Conservation (phyloP, 441 rosid species). For the Pelargonium australe region DNA sequence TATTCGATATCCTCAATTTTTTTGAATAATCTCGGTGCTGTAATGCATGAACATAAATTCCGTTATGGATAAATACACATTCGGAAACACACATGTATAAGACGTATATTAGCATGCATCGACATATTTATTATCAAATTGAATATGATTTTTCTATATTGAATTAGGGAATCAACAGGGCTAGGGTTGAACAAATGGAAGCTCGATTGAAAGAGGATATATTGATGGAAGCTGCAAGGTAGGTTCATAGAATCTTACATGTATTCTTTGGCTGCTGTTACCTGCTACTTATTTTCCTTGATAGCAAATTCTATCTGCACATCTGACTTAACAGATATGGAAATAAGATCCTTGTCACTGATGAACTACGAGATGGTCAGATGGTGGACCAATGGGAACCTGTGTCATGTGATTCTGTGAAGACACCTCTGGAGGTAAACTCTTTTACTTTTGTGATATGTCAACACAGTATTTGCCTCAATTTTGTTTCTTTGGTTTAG, state of each 20-base stretch:
- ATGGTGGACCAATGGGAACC: slow-evolving; percentile 99
- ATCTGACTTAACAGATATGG: slow-evolving; percentile 67
- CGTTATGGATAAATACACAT: background rate
- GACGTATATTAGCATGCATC: background rate
- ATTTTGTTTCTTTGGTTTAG: slow-evolving; percentile 37
- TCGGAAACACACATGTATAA: background rate
- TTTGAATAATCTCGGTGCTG: background rate
- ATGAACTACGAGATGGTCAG: slow-evolving; percentile 98
- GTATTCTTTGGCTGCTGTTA: slow-evolving; percentile 13
- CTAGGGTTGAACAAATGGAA: slow-evolving; percentile 96
- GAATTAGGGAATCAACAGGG: slow-evolving; percentile 83
- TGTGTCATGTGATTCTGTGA: slow-evolving; percentile 77
- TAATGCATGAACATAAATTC: background rate
- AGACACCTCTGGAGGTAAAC: slow-evolving; percentile 86
- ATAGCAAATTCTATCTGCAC: slow-evolving; percentile 20
- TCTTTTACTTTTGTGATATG: slow-evolving; percentile 17
- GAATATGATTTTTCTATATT: slow-evolving; percentile 24
- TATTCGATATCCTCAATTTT: background rate
- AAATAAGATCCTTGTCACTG: slow-evolving; percentile 97
- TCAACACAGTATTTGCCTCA: slow-evolving; percentile 15
- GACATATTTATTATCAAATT: background rate
- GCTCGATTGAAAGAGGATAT: slow-evolving; percentile 88
- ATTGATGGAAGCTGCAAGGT: slow-evolving; percentile 88
- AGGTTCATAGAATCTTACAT: slow-evolving; percentile 9
- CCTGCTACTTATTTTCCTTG: slow-evolving; percentile 17